Conservation (phyloP, 164 flowering plant genomes). For the Piper betle region DNA sequence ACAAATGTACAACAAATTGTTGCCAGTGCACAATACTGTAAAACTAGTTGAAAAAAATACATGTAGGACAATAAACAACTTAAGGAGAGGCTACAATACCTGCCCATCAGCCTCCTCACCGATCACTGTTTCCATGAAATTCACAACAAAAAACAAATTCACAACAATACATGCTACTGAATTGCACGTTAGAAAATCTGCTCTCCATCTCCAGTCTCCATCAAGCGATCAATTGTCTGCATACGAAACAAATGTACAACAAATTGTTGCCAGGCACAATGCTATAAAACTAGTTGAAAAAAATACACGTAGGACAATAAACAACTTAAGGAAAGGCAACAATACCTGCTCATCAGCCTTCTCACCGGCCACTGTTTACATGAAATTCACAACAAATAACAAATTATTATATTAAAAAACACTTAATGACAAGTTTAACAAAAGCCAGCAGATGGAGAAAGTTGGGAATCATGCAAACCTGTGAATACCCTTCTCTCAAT, state of each 20-base stretch:
- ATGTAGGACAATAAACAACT: constrained; percentile 16
- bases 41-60: constrained; percentile 12
- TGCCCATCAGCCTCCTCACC: constrained; percentile 74
- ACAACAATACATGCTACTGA: constrained; percentile 72
- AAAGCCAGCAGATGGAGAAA: not conserved
- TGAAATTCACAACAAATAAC: not conserved
- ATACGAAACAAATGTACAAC: not conserved
- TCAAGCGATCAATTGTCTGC: constrained; percentile 66
- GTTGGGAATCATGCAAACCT: constrained; percentile 22
- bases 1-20: no score
- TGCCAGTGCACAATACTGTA: no score
- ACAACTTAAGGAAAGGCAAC: not conserved
- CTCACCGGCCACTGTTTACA: constrained; percentile 50
- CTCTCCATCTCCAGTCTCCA: constrained; percentile 79
- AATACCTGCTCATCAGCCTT: constrained; percentile 77
- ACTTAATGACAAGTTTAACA: constrained; percentile 2
- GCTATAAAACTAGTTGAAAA: not conserved
- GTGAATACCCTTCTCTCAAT: constrained; percentile 81
- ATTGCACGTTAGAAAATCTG: constrained; percentile 79
- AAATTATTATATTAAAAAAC: constrained; percentile 3
- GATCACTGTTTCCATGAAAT: constrained; percentile 32
- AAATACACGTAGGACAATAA: not conserved
- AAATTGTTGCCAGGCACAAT: not conserved
- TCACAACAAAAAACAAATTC: constrained; percentile 2
- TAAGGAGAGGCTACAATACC: constrained; percentile 19